These are phyloP conservation scores for Blastomyces parvus DNA, from an alignment of 2,329 filamentous ascomycete genomes.

Conservation along the genomic window DNA sequence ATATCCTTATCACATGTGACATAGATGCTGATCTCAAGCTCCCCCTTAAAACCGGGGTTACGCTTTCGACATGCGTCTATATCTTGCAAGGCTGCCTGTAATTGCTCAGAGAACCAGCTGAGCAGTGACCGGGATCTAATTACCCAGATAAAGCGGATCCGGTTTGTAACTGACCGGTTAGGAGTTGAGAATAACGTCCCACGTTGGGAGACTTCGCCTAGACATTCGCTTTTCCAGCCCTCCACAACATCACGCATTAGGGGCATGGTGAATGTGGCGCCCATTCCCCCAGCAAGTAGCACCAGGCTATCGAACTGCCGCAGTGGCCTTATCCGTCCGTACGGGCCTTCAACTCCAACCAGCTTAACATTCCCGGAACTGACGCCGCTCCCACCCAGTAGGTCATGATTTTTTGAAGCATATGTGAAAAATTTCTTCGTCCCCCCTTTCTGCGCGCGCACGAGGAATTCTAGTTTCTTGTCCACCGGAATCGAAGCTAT, in stretches of 20 bases:
- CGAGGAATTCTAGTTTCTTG: slow-evolving; percentile 47
- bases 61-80: slow-evolving; percentile 29
- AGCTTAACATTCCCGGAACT: slow-evolving; percentile 22
- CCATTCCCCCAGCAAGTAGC: slow-evolving; percentile 51
- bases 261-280: slow-evolving; percentile 50
- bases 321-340: slow-evolving; percentile 43
- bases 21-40: slow-evolving; percentile 46
- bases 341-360: slow-evolving; percentile 47
- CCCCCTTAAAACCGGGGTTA: slow-evolving; percentile 28
- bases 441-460: slow-evolving; percentile 46
- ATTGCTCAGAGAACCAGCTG: slow-evolving; percentile 44
- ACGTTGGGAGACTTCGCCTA: background rate
- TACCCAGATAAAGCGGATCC: slow-evolving; percentile 50
- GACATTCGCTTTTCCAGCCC: slow-evolving; percentile 33
- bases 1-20: slow-evolving; percentile 44
- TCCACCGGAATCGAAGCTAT: slow-evolving; percentile 50
- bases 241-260: slow-evolving; percentile 47
- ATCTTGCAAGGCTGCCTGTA: slow-evolving; percentile 39
- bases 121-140: slow-evolving; percentile 47
- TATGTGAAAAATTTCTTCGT: slow-evolving; percentile 44
- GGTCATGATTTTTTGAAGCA: slow-evolving; percentile 35
- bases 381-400: slow-evolving; percentile 10
- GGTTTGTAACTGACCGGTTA: slow-evolving; percentile 29
- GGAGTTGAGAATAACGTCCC: slow-evolving; percentile 13
- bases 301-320: slow-evolving; percentile 53